These are phyloP conservation scores for Haplosporangium sp. DNA, from an alignment of 371 early-diverging fungal species.

Conservation along the genomic window DNA sequence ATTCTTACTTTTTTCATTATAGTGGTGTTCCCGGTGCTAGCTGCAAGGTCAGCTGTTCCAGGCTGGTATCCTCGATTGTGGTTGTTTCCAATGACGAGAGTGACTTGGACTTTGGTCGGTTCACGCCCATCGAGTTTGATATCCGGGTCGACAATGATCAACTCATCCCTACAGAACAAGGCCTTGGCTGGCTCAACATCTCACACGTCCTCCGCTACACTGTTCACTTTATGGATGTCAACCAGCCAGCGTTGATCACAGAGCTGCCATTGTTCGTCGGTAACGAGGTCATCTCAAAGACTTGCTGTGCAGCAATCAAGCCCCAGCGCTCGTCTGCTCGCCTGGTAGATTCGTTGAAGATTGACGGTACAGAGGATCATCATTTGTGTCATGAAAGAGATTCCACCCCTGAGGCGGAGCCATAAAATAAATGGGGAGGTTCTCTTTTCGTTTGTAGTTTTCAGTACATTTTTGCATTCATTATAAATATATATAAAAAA, in stretches of 20 bases:
- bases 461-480: background rate
- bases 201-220: conserved; percentile 46
- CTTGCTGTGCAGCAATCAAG: conserved; percentile 1
- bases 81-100: conserved; percentile 25
- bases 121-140: conserved; percentile 37
- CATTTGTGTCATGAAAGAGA: conserved; percentile 21
- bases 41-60: conserved; percentile 29
- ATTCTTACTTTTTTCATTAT: conserved; percentile 1
- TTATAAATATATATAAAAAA: background rate
- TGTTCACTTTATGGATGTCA: conserved; percentile 40
- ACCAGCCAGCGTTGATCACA: conserved; percentile 25
- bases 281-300: conserved; percentile 30
- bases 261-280: conserved; percentile 46
- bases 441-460: background rate
- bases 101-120: conserved; percentile 49
- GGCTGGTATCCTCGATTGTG: conserved; percentile 30
- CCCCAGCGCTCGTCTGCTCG: conserved; percentile 15
- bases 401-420: conserved; percentile 39
- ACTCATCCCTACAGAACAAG: conserved; percentile 47
- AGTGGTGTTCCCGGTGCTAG: conserved; percentile 28
- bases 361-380: conserved; percentile 37
- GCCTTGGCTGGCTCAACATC: conserved; percentile 44
- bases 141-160: conserved; percentile 46
- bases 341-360: conserved; percentile 22
- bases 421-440: conserved; percentile 2